Percentiles rank a stretch among this genome's conserved stretches.
Evolutionary conservation across 306 rosid species (phyloP).

Genomic region (Biancaea sappan): DNA sequence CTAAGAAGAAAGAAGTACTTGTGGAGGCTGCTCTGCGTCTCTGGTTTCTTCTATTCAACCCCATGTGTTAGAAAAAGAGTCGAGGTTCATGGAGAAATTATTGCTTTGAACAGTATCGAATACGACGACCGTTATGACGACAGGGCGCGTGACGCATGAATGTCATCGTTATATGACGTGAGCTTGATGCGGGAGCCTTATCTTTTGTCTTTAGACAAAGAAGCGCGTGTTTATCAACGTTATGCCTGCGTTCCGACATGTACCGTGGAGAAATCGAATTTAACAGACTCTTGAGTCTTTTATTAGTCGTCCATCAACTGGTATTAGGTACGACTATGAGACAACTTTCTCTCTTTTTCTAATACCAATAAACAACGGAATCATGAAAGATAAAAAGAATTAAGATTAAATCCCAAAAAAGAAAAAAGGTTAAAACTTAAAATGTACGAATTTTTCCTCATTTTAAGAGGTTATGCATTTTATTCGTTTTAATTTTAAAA

Average conservation of each 20-base stretch:
- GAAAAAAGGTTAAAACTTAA: no score
- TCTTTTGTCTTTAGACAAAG: background rate
- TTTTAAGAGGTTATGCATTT: no score
- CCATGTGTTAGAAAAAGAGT: slow-evolving; percentile 53
- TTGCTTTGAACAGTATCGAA: slow-evolving; percentile 19
- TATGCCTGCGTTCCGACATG: background rate
- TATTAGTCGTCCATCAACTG: background rate
- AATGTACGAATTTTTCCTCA: no score
- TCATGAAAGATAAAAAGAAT: no score
- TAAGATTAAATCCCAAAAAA: no score
- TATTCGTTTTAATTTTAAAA: no score
- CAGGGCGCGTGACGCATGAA: background rate
- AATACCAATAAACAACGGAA: no score
- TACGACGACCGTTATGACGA: background rate
- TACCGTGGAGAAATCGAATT: background rate
- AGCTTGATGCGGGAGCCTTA: background rate
- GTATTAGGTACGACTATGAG: no score
- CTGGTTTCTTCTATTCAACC: slow-evolving; percentile 37
- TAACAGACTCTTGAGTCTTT: background rate
- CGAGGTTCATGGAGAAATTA: background rate
- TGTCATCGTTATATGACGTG: slow-evolving; percentile 29
- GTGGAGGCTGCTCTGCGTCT: slow-evolving; percentile 14
- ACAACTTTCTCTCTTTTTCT: no score
- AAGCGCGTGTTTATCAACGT: background rate
- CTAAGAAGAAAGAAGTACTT: slow-evolving; percentile 14